Evolutionary conservation across 2,329 filamentous ascomycete species (phyloP), one percentile per base, ranked within the genome.

Genomic region (Cladosporium sp.): DNA sequence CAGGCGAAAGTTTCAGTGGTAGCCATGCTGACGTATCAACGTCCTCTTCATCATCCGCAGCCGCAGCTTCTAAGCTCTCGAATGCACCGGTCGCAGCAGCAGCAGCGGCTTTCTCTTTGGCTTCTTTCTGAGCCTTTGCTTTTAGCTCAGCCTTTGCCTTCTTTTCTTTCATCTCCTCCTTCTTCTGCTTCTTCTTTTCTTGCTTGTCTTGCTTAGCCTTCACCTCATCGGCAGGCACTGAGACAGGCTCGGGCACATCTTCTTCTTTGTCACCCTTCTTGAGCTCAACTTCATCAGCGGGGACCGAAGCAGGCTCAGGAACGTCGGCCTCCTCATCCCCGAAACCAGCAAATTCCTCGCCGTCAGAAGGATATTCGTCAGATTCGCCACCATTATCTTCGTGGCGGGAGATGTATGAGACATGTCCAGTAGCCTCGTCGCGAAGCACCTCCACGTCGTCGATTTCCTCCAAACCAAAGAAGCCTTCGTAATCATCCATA

Each of bases 401-500:
- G 18, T 62, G 51, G 16, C 66, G 65, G 23, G 70, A 67, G 6
- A 69, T 59, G 59, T 80, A 83, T 6, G 79, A 76, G 5, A 83
- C 68, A 18, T 73, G 75, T 8, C 87, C 88, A 32, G 89, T 83
- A 2, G 73, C 71, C 0, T 70, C 71, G 26, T 83, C 79, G 67
- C 85, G 86, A 49, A 96, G 82, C n/a, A 99, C 84, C 32, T 97
- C 91, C 1, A 99, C 91, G 60, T 91, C 92, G 18, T 96, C 91
- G 56, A 98, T 89, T 73, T 98, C 93, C 73, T 99, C 93, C 1
- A 99, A 80, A 0, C 91, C 93, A 72, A 89, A 96, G 77, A 99
- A 97, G 0, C 95, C 95, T 69, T 96, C 93, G n/a, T 91, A 91
- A 79, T 97, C 92, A 54, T 94, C 88, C 71, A 93, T 83, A 74